Evolutionary conservation across 2,329 filamentous ascomycete species (phyloP).

Genomic region (Penicillium sp.): DNA sequence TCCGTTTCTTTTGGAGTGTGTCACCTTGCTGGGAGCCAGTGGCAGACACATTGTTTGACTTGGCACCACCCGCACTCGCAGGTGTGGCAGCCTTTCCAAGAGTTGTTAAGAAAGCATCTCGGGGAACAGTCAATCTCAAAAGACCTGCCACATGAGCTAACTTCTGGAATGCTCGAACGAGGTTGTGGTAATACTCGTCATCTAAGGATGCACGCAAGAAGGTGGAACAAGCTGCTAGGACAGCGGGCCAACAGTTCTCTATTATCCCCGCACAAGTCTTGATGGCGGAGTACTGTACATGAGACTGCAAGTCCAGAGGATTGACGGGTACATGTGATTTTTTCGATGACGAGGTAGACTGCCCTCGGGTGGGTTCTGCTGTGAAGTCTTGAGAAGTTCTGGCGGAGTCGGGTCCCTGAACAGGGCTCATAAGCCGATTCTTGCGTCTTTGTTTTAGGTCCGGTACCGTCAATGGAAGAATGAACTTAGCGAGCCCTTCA

Average conservation of each 20-base stretch:
- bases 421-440: constrained; percentile 29
- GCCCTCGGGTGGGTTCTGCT: constrained; percentile 23
- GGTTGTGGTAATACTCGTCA: constrained; percentile 81
- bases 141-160: constrained; percentile 91
- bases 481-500: constrained; percentile 84
- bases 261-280: constrained; percentile 72
- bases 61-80: constrained; percentile 48
- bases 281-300: constrained; percentile 62
- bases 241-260: constrained; percentile 87
- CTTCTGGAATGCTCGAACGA: constrained; percentile 88
- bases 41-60: constrained; percentile 14
- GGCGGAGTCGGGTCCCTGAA: constrained; percentile 30
- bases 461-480: constrained; percentile 80
- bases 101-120: constrained; percentile 90
- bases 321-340: constrained; percentile 57
- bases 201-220: constrained; percentile 89
- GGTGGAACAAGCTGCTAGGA: constrained; percentile 87
- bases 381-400: constrained; percentile 24
- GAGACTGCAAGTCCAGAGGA: constrained; percentile 65
- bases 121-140: constrained; percentile 69
- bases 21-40: constrained; percentile 19
- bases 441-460: constrained; percentile 52
- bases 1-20: constrained; percentile 25
- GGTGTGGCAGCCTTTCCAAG: constrained; percentile 88
- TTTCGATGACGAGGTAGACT: constrained; percentile 19